Conservation (phyloP, 352 stramenopile species). For the Globisporangium cystogenes region DNA sequence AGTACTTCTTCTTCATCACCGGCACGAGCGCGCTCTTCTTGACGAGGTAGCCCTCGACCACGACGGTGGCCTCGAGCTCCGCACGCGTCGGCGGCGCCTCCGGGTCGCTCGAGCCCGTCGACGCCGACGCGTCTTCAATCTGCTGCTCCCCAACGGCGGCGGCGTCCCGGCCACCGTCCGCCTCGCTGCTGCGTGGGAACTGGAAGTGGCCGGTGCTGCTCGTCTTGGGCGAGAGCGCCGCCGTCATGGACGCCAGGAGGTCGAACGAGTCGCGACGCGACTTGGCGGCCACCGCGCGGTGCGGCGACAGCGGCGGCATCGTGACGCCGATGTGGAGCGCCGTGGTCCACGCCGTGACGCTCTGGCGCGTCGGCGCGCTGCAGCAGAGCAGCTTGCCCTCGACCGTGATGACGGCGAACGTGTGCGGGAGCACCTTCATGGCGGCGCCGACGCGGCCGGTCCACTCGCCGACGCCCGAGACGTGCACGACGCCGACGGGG, state of each 20-base stretch:
- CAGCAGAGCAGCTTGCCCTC: constrained; percentile 65
- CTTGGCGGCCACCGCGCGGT: constrained; percentile 60
- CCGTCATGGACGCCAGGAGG: constrained; percentile 23
- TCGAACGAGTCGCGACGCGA: constrained; percentile 68
- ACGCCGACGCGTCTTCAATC: too few relatives aligned
- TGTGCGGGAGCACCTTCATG: constrained; percentile 45
- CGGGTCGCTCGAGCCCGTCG: neutral
- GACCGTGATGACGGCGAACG: constrained; percentile 56
- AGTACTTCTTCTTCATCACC: constrained; percentile 66
- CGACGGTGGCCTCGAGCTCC: constrained; percentile 4
- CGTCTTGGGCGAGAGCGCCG: constrained; percentile 7
- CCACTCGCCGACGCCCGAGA: constrained; percentile 57
- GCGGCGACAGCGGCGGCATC: constrained; percentile 70
- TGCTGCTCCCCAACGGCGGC: too few relatives aligned
- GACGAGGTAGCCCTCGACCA: constrained; percentile 57
- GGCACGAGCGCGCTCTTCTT: constrained; percentile 36
- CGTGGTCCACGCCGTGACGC: constrained; percentile 58
- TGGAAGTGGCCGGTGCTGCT: constrained; percentile 7
- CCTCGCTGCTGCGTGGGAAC: neutral
- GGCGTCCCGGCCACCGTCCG: too few relatives aligned
- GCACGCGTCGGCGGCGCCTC: neutral
- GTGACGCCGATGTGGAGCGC: constrained; percentile 67
- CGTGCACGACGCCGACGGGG: constrained; percentile 60
- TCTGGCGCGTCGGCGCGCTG: constrained; percentile 57
- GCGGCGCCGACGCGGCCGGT: constrained; percentile 42